Evolutionary conservation across 345 rosid species (phyloP), one percentile per base, ranked within the genome.

Genomic region (Euphorbia pulcherrima): DNA sequence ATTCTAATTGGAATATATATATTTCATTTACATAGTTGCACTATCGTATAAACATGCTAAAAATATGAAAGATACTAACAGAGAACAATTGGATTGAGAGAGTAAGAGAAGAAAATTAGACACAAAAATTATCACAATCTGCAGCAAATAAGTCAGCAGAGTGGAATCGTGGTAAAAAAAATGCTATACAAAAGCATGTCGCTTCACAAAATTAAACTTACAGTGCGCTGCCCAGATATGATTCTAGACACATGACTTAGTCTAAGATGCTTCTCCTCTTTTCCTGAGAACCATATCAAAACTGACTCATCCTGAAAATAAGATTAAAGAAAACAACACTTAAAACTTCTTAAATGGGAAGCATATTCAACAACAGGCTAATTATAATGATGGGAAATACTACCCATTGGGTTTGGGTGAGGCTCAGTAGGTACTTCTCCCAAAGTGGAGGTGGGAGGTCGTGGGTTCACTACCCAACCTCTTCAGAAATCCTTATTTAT

Each of bases 221-320:
- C 99, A 69, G 99, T 94, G 74, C 99, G 92, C 60, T 94, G 99
- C 70, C 97, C 97, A 37, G 97, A 88, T 74, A 89, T 86, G 75
- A 94, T 94, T 81, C 90, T 88, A 64, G 92, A 83, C 52, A 94
- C 90, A 27, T 91, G 97, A 81, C 87, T 89, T 70, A 94, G 86
- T 77, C 78, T 89, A 71, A 91, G 88, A 84, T 83, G 89, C 69
- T 91, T 94, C 84, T 89, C 92, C 82, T 92, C 90, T 76, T 87
- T 94, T 70, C 97, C 97, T 2, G 93, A 92, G 74, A 88, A 84
- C 99, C 99, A 94, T 84, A 89, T 94, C 79, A 94, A 86, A 81
- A 88, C 86, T 69, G 97, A 85, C 76, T 86, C 99, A 52, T 94
- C 99, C 99, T 91, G 97, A 72, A n/a, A n/a, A n/a, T n/a, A n/a